These are phyloP conservation scores for Phoenix roebelenii DNA, from an alignment of 176 grass and related monocot species.

Conservation along the genomic window DNA sequence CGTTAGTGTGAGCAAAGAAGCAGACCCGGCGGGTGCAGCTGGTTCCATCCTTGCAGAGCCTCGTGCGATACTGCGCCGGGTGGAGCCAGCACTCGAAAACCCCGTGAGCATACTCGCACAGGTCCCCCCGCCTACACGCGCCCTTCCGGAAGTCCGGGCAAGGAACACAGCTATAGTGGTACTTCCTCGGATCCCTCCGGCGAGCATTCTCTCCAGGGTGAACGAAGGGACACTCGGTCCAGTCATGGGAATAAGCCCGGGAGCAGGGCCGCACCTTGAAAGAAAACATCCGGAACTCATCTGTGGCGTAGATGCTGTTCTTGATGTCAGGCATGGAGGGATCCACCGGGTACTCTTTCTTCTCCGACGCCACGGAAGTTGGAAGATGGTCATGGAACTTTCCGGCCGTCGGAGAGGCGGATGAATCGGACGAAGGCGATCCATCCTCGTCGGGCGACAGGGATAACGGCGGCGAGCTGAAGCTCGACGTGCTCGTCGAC, in stretches of 20 bases:
- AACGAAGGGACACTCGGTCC: conserved; percentile 18
- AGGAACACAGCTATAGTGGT: conserved; percentile 12
- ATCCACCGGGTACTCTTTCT: conserved; percentile 76
- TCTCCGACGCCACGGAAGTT: conserved; percentile 29
- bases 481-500: not conserved
- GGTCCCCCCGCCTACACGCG: not conserved
- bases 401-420: conserved; percentile 21
- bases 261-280: conserved; percentile 17
- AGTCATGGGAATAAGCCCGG: conserved; percentile 12
- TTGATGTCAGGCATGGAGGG: conserved; percentile 52
- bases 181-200: conserved; percentile 14
- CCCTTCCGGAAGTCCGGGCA: conserved; percentile 16
- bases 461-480: not conserved
- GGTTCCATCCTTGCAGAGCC: conserved; percentile 13
- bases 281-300: conserved; percentile 18
- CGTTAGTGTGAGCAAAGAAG: conserved; percentile 10
- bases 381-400: conserved; percentile 47
- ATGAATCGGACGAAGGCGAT: conserved; percentile 26
- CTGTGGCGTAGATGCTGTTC: conserved; percentile 4
- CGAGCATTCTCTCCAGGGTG: conserved; percentile 16
- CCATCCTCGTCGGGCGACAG: conserved; percentile 8
- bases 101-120: conserved; percentile 14
- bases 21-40: conserved; percentile 10
- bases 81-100: conserved; percentile 23
- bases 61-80: conserved; percentile 20